Percentiles rank a stretch among this genome's conserved stretches.
Evolutionary conservation across 345 rosid species (phyloP).

Genomic region (Aquilaria malaccensis): DNA sequence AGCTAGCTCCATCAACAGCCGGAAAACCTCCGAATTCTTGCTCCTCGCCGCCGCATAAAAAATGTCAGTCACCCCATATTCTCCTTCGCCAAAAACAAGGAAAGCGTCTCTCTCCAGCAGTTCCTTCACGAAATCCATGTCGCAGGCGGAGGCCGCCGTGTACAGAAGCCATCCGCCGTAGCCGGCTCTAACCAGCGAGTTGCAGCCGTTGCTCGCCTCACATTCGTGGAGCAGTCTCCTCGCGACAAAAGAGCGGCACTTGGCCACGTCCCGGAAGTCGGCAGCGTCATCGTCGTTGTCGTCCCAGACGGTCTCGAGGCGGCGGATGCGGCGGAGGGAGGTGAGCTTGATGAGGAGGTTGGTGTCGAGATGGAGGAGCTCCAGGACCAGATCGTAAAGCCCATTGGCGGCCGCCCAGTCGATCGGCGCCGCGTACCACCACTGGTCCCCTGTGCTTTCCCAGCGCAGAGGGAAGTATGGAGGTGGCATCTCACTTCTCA

Average conservation of each 20-base stretch:
- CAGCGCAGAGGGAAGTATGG: conserved; percentile 85
- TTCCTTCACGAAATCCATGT: conserved; percentile 53
- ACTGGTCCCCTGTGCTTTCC: conserved; percentile 98
- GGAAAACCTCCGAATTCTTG: conserved; percentile 54
- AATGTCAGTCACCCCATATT: conserved; percentile 84
- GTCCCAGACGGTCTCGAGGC: conserved; percentile 97
- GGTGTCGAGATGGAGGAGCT: conserved; percentile 82
- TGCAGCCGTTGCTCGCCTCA: conserved; percentile 43
- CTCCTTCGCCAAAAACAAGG: conserved; percentile 96
- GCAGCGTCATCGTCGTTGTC: conserved; percentile 47
- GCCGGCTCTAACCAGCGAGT: conserved; percentile 75
- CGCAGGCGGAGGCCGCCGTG: conserved; percentile 96
- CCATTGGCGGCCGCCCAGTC: conserved; percentile 99
- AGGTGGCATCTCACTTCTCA: conserved; percentile 45
- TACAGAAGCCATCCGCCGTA: conserved; percentile 97
- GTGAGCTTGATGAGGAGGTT: conserved; percentile 97
- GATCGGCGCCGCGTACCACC: conserved; percentile 98
- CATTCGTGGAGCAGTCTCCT: conserved; percentile 49
- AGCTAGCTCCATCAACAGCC: conserved; percentile 43
- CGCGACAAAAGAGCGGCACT: conserved; percentile 69
- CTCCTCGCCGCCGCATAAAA: conserved; percentile 82
- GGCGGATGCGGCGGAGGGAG: conserved; percentile 92
- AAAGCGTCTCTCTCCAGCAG: conserved; percentile 70
- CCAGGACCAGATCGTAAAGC: conserved; percentile 67
- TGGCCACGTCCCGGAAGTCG: conserved; percentile 47